Evolutionary conservation across 2,329 filamentous ascomycete genomes (phyloP).

Genomic region (Alternaria metachromatica): DNA sequence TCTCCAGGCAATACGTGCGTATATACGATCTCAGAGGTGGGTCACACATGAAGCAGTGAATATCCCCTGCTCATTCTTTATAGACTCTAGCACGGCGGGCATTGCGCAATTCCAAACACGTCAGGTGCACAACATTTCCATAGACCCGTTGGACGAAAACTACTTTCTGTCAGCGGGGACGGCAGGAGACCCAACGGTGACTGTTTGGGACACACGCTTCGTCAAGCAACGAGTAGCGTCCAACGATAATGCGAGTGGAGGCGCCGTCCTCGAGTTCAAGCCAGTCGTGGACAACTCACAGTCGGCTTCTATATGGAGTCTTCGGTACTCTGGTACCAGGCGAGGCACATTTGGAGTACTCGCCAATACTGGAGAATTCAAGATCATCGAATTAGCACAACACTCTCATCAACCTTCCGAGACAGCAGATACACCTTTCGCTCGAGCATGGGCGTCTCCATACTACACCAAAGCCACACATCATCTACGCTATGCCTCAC

Average conservation of each 20-base stretch:
- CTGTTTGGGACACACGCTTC: constrained; percentile 77
- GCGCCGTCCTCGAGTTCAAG: constrained; percentile 64
- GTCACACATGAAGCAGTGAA: constrained; percentile 32
- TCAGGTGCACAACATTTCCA: constrained; percentile 72
- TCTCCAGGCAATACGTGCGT: constrained; percentile 75
- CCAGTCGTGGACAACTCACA: constrained; percentile 59
- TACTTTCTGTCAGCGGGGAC: constrained; percentile 81
- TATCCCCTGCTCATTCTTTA: constrained; percentile 17
- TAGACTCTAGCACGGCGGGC: constrained; percentile 52
- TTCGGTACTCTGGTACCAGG: constrained; percentile 66
- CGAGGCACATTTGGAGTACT: constrained; percentile 65
- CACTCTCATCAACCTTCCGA: constrained; percentile 50
- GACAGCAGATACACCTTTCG: constrained; percentile 26
- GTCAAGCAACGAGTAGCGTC: constrained; percentile 38
- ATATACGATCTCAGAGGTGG: constrained; percentile 80
- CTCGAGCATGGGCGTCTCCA: constrained; percentile 50
- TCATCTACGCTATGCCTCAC: constrained; percentile 53
- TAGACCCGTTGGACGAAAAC: constrained; percentile 80
- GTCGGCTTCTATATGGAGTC: constrained; percentile 65
- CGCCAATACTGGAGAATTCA: constrained; percentile 66
- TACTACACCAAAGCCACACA: constrained; percentile 55
- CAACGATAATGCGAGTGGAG: constrained; percentile 61
- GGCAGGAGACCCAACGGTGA: constrained; percentile 74
- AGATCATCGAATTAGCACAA: constrained; percentile 61
- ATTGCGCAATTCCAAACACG: constrained; percentile 61